phyloP scores from a whole-genome alignment of 768 basidiomycete genomes.

The Trametes coccinea region DNA sequence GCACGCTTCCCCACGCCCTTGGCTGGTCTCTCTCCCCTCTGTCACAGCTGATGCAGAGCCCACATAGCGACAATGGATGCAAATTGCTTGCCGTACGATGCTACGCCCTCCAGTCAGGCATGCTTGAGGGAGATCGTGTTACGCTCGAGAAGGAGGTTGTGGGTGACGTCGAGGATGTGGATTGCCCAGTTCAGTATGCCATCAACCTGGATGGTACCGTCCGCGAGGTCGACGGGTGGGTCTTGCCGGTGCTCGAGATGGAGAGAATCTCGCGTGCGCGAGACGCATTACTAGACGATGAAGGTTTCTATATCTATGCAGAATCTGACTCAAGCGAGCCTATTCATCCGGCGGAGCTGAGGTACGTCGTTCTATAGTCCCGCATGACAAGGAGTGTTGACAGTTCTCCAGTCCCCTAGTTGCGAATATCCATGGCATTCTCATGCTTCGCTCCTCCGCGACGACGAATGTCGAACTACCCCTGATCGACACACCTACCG shows the following conservation, averaged over 20 bases:
- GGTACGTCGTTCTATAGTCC: conserved; percentile 42
- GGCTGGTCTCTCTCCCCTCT: conserved; percentile 57
- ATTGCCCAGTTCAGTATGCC: conserved; percentile 65
- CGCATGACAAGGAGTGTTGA: conserved; percentile 4
- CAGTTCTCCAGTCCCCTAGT: conserved; percentile 49
- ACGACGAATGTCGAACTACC: conserved; percentile 30
- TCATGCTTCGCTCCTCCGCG: conserved; percentile 53
- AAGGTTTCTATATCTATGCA: conserved; percentile 49
- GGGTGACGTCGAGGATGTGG: conserved; percentile 57
- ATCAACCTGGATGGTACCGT: conserved; percentile 46
- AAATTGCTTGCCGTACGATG: conserved; percentile 74
- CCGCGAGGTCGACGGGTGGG: conserved; percentile 71
- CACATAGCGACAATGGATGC: conserved; percentile 64
- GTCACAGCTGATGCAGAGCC: conserved; percentile 43
- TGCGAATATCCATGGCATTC: conserved; percentile 63
- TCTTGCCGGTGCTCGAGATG: conserved; percentile 71
- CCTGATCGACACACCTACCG: conserved; percentile 66
- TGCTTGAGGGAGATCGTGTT: conserved; percentile 75
- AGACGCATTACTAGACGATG: conserved; percentile 39
- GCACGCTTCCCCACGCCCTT: conserved; percentile 60
- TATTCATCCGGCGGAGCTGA: conserved; percentile 51
- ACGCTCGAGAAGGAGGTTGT: conserved; percentile 62
- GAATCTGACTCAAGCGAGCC: conserved; percentile 34
- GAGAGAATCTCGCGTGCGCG: conserved; percentile 57
- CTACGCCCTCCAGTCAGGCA: conserved; percentile 73